Percentiles rank a stretch among this genome's conserved stretches.
Conservation (phyloP, 306 rosid genomes). For the barrel medic (Medicago truncatula) region MtrunA17r5.0-ANR NC_053045.1:55286001-55286500, state of each 20-base stretch:
- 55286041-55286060: too few species aligned
- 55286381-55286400: slow-evolving; percentile 49
- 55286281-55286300: slow-evolving; percentile 76
- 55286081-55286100: slow-evolving; percentile 48
- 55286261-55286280: slow-evolving; percentile 50
- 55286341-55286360: slow-evolving; percentile 53
- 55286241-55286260: slow-evolving; percentile 66
- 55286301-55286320: slow-evolving; percentile 89
- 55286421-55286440: slow-evolving; percentile 56
- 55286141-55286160: slow-evolving; percentile 40
- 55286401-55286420: slow-evolving; percentile 51
- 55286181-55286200: slow-evolving; percentile 48
- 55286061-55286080: slow-evolving; percentile 42
- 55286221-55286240: slow-evolving; percentile 45
- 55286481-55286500: slow-evolving; percentile 50
- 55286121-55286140: slow-evolving; percentile 47
- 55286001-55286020: slow-evolving; percentile 39
- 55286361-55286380: slow-evolving; percentile 56
- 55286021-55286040: slow-evolving; percentile 40
- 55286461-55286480: slow-evolving; percentile 54
- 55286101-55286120: slow-evolving; percentile 37
- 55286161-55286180: slow-evolving; percentile 51
- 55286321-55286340: slow-evolving; percentile 67
- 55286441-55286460: slow-evolving; percentile 51
- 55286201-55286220: slow-evolving; percentile 48